Evolutionary conservation across 768 basidiomycete species (phyloP).

Genomic region (Russula earlei): DNA sequence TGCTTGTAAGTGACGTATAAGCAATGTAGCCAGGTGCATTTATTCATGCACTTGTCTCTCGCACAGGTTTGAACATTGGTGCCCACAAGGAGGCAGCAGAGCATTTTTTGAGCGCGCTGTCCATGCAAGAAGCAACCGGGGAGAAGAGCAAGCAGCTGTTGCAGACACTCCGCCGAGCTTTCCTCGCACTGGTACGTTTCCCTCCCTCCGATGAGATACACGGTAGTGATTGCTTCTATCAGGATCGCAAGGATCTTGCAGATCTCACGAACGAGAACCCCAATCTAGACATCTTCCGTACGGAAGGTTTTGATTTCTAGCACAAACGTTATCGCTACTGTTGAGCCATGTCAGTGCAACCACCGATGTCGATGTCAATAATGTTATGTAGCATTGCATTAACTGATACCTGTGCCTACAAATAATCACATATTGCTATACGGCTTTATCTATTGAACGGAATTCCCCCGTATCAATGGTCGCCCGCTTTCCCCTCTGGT

Average conservation of each 20-base stretch:
- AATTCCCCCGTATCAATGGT: constrained; percentile 21
- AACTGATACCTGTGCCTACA: constrained; percentile 3
- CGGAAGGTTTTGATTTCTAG: constrained; percentile 85
- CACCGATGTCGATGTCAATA: neutral
- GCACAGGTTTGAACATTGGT: constrained; percentile 85
- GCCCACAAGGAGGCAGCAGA: constrained; percentile 94
- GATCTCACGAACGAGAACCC: constrained; percentile 59
- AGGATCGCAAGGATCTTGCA: constrained; percentile 79
- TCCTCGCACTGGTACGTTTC: constrained; percentile 64
- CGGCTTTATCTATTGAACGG: neutral
- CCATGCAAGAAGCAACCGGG: constrained; percentile 61
- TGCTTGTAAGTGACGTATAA: constrained; percentile 58
- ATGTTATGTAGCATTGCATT: neutral
- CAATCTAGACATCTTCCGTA: constrained; percentile 63
- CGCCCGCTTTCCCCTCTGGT: constrained; percentile 58
- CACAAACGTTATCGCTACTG: neutral
- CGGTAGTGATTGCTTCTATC: constrained; percentile 1
- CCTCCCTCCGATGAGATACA: neutral
- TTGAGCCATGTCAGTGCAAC: neutral
- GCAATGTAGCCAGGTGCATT: too few relatives aligned
- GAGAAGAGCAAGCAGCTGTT: constrained; percentile 81
- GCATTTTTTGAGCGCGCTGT: constrained; percentile 82
- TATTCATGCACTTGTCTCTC: constrained; percentile 9
- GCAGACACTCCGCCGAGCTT: constrained; percentile 77
- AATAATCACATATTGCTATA: neutral